Base-by-base conservation (phyloP, 1,139 yeast species). In the Geotrichum armillariae region DNA sequence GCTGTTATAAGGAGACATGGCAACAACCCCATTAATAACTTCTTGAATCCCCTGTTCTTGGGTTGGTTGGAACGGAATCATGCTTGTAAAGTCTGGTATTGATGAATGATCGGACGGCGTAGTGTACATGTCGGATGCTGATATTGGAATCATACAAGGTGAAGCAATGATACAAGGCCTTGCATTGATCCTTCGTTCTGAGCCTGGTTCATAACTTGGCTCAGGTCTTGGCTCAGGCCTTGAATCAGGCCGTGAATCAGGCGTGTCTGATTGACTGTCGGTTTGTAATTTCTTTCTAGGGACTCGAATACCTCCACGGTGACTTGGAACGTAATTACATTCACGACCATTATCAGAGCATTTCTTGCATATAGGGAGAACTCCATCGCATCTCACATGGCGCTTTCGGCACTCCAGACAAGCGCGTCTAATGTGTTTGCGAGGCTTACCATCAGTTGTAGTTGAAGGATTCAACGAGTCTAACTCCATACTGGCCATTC, bases 301-400 rank as follows among this genome's bases (percentile, higher is more conserved):
- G n/a, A 53, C 41, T 29, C 55, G 42, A 20, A 50, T 33, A n/a
- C 55, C 55, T 7, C 55, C 55, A 2, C 55, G 50, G 38, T 53
- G 48, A 25, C 52, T 46, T 3, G 52, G 52, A 9, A 50, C 53
- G 32, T 53, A 53, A 34, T 34, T 44, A 36, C 55, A 53, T 21
- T 41, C 49, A 1, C 55, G 32, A 21, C 39, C 37, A 11, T 48
- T 44, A 32, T 49, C 53, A 11, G 38, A 9, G 27, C 55, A 53
- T 27, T 53, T 53, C 16, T 33, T 47, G 47, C 55, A 53, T 9
- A 53, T 29, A 7, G 55, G 55, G 6, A 53, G 41, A 4, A 41
- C 46, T 12, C 55, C 55, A 23, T 53, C 55, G 31, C 55, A 53
- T 7, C 53, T 36, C 11, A 53, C 49, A 27, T 53, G 55, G 11